These are phyloP conservation scores for Diaporthe citriasiana DNA, from an alignment of 2,329 filamentous ascomycete species.

Conservation along the genomic window DNA sequence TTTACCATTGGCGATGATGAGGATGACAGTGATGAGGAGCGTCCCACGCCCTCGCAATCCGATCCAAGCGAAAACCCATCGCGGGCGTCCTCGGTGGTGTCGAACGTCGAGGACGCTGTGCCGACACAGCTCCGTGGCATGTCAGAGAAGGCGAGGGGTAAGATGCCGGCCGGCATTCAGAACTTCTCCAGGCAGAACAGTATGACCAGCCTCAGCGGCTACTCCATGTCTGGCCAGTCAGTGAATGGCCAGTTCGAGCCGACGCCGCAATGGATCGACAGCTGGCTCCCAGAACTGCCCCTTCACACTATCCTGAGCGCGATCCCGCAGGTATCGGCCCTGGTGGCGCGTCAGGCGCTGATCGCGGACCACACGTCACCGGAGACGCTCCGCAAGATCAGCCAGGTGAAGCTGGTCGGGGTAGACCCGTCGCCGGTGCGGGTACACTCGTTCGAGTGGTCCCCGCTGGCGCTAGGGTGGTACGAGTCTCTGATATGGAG, in stretches of 20 bases:
- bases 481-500: slow-evolving; percentile 96
- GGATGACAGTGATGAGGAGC: slow-evolving; percentile 66
- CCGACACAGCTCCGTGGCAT: slow-evolving; percentile 89
- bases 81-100: slow-evolving; percentile 77
- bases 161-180: slow-evolving; percentile 88
- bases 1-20: slow-evolving; percentile 93
- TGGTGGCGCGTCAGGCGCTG: slow-evolving; percentile 67
- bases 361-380: slow-evolving; percentile 58
- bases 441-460: slow-evolving; percentile 96
- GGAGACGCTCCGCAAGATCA: slow-evolving; percentile 68
- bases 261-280: slow-evolving; percentile 88
- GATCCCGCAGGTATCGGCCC: slow-evolving; percentile 74
- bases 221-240: slow-evolving; percentile 70
- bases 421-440: slow-evolving; percentile 82
- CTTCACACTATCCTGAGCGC: slow-evolving; percentile 87
- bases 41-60: slow-evolving; percentile 71
- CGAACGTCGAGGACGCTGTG: slow-evolving; percentile 80
- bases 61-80: slow-evolving; percentile 75
- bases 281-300: slow-evolving; percentile 92
- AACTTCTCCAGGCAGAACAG: slow-evolving; percentile 93
- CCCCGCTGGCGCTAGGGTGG: slow-evolving; percentile 90
- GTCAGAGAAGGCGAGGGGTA: slow-evolving; percentile 97
- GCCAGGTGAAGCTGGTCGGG: slow-evolving; percentile 73
- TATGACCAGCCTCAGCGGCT: slow-evolving; percentile 81
- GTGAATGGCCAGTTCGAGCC: slow-evolving; percentile 79